A percentile compares a stretch with the other conserved stretches of the same genome.
Conservation (phyloP, 257 asterid species). For the Thymus mandschuricus region DNA sequence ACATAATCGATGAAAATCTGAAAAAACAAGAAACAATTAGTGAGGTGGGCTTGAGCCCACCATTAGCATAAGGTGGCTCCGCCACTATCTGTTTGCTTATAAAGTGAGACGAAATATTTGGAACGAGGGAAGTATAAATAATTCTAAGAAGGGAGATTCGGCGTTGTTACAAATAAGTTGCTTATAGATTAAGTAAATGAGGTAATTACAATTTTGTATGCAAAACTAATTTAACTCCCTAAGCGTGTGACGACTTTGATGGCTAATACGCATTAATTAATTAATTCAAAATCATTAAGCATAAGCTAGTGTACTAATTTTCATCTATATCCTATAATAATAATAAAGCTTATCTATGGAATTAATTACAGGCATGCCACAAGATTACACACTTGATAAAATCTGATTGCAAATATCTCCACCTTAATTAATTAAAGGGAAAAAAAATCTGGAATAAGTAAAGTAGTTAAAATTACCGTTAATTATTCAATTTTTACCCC, state of each 20-base stretch:
- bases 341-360: background rate
- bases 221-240: background rate
- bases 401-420: conserved; percentile 12
- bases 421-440: background rate
- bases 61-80: no score
- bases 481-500: background rate
- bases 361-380: conserved; percentile 4
- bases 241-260: background rate
- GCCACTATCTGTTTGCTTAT: no score
- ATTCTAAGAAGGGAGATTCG: background rate
- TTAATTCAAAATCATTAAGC: background rate
- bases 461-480: conserved; percentile 14
- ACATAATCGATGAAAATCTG: no score
- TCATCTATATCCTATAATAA: background rate
- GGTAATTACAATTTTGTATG: background rate
- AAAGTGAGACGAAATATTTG: no score
- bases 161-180: background rate
- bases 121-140: no score
- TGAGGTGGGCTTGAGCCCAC: no score
- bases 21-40: no score
- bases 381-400: background rate
- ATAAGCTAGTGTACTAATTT: background rate
- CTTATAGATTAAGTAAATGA: background rate
- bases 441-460: conserved; percentile 21
- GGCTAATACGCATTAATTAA: background rate